phyloP scores from a whole-genome alignment of 2,329 filamentous ascomycete species.

The Xylaria sp. region DNA sequence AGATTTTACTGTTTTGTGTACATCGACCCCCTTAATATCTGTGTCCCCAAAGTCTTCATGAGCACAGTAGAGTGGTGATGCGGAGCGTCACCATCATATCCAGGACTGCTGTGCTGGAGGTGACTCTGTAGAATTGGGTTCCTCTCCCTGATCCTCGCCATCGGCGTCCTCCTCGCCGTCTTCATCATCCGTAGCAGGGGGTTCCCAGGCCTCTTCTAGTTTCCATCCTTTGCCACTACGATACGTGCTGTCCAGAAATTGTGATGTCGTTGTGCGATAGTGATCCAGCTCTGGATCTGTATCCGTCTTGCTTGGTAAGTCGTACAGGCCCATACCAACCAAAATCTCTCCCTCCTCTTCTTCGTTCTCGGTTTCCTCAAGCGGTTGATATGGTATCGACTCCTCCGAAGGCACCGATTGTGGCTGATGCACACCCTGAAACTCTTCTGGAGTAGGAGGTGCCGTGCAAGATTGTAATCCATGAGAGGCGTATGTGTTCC shows the following conservation, averaged over 20 bases:
- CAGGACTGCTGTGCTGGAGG: constrained; percentile 45
- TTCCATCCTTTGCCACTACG: constrained; percentile 78
- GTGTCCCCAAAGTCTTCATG: constrained; percentile 36
- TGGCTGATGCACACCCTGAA: constrained; percentile 63
- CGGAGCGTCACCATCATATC: constrained; percentile 38
- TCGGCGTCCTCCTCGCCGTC: constrained; percentile 64
- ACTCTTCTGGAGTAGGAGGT: constrained; percentile 70
- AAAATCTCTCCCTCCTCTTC: constrained; percentile 75
- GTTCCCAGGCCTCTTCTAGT: constrained; percentile 83
- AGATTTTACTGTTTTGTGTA: constrained; percentile 36
- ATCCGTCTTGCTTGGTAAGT: constrained; percentile 70
- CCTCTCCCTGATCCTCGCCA: constrained; percentile 54
- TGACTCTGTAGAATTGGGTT: constrained; percentile 48
- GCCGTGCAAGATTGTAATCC: constrained; percentile 60
- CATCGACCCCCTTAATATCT: constrained; percentile 8
- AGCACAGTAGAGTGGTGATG: constrained; percentile 28
- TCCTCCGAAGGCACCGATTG: constrained; percentile 63
- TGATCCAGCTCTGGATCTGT: constrained; percentile 64
- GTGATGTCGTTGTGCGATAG: constrained; percentile 65
- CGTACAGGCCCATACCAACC: constrained; percentile 86
- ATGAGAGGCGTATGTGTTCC: constrained; percentile 60
- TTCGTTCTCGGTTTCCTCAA: constrained; percentile 64
- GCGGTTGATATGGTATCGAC: constrained; percentile 59
- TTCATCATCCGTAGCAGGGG: constrained; percentile 66
- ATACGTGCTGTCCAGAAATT: constrained; percentile 64